Base-by-base conservation (phyloP, 1,284 basidiomycete species). In the Coniferiporia sulphurascens region DNA sequence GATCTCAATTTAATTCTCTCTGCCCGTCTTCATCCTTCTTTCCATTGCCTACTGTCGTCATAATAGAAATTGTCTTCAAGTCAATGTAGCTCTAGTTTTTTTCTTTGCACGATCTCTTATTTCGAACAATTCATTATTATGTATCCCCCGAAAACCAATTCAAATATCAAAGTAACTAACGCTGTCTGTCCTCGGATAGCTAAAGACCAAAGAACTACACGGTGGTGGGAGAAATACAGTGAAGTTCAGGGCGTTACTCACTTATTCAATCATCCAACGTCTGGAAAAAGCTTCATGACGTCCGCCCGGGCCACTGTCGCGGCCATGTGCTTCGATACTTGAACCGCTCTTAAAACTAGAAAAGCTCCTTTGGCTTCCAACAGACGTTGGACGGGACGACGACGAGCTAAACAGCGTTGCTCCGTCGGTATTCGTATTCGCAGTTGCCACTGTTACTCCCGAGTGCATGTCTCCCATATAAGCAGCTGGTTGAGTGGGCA, bases 261-360 rank as follows among this genome's bases (percentile, higher is more conserved):
- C 48, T 64, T 49, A 66, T 56, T 67, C 66, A 21, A 68, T 67
- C 43, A 67, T 63, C 67, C 66, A 68, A 35, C 66, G 63, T 44
- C 62, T 64, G 35, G 57, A 48, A 22, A 44, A 48, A 5, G 54
- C 50, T 17, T 58, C 56, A 46, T 21, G 38, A 13, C 60, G 48
- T 9, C 50, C 13, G 5, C 35, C 49, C 7, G 43, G 13, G 13
- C 57, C 54, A 15, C n/a, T 43, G 22, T 43, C 48, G 8, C 52
- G 55, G 13, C 52, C 38, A 19, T 50, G 38, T 0, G 59, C 19
- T 22, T 57, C 46, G 19, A 32, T 27, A 38, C 43, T 53, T 15
- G 50, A 52, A 21, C 44, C 43, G 48, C 57, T 52, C 21, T 17
- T 58, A 58, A 48, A 35, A 35, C 61, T 63, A 10, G 52, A 36